Evolutionary conservation across 2,329 filamentous ascomycete genomes (phyloP).

Genomic region (Furcasterigmium sp.): DNA sequence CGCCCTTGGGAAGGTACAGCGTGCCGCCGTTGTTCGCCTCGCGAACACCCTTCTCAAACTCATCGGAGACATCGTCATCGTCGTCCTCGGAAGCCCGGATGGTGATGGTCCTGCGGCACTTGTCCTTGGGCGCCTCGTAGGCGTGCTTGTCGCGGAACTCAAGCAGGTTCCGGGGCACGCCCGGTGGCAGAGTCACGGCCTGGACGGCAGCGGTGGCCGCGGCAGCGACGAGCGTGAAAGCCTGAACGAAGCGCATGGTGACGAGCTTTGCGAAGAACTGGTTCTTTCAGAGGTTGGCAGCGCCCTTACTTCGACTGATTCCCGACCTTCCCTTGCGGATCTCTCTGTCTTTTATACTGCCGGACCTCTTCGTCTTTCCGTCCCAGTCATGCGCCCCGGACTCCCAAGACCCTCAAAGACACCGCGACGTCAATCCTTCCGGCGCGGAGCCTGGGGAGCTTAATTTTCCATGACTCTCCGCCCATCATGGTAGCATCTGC

Average conservation of each 20-base stretch:
- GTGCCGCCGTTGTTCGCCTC: constrained; percentile 55
- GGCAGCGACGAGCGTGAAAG: neutral
- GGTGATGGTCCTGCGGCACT: constrained; percentile 8
- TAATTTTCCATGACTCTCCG: neutral
- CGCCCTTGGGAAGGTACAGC: constrained; percentile 45
- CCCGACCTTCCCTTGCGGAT: too few relatives aligned
- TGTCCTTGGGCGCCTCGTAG: constrained; percentile 6
- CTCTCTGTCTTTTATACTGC: too few relatives aligned
- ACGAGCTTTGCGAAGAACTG: too few relatives aligned
- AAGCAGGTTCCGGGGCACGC: constrained; percentile 8
- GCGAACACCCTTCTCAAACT: constrained; percentile 49
- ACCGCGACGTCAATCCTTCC: neutral
- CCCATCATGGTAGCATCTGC: neutral
- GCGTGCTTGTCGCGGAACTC: constrained; percentile 12
- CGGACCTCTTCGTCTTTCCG: too few relatives aligned
- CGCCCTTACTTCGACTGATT: too few relatives aligned
- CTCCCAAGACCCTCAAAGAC: too few relatives aligned
- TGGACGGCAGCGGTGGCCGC: constrained; percentile 3
- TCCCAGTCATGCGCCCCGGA: too few relatives aligned
- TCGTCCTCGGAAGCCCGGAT: constrained; percentile 38
- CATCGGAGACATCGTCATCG: constrained; percentile 49
- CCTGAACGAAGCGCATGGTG: constrained; percentile 2
- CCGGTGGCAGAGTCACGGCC: constrained; percentile 7
- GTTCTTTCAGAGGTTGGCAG: too few relatives aligned
- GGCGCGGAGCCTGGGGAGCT: neutral